A percentile compares a stretch with the other conserved stretches of the same genome.
Evolutionary conservation across 2,329 filamentous ascomycete genomes (phyloP).

Genomic region (Paramyrothecium sp.): DNA sequence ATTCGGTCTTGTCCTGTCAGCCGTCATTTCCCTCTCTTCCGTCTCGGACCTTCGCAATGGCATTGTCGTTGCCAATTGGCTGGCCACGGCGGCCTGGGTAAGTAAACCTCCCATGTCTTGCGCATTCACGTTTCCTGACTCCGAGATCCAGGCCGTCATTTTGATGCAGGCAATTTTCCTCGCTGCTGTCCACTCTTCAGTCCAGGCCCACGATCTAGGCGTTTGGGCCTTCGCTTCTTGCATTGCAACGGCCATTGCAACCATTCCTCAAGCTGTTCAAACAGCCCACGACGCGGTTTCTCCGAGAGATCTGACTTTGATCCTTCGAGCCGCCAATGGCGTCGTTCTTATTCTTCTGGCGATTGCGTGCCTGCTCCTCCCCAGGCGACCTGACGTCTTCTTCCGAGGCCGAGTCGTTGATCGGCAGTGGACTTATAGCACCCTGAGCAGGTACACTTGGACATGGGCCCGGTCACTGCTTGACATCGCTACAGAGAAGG

Average conservation of each 20-base stretch:
- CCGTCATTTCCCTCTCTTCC: conserved; percentile 54
- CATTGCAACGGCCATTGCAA: conserved; percentile 39
- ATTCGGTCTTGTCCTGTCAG: conserved; percentile 52
- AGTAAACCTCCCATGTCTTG: conserved; percentile 24
- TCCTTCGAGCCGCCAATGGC: conserved; percentile 44
- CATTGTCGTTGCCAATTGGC: conserved; percentile 55
- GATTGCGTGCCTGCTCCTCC: conserved; percentile 53
- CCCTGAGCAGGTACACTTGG: conserved; percentile 63
- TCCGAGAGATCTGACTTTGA: conserved; percentile 40
- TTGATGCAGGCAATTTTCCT: conserved; percentile 51
- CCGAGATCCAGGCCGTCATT: conserved; percentile 43
- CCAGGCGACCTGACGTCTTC: conserved; percentile 67
- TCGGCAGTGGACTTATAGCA: conserved; percentile 58
- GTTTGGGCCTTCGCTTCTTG: conserved; percentile 49
- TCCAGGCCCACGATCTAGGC: conserved; percentile 53
- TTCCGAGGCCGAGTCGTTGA: conserved; percentile 60
- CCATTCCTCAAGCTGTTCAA: conserved; percentile 43
- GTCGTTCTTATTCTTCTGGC: conserved; percentile 41
- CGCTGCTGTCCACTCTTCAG: conserved; percentile 46
- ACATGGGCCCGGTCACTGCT: conserved; percentile 61
- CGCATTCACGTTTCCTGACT: background rate
- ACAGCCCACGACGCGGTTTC: conserved; percentile 26
- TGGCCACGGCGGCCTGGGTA: conserved; percentile 63
- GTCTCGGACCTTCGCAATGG: conserved; percentile 36
- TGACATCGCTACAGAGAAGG: conserved; percentile 51